Base-by-base conservation (phyloP, 2,329 filamentous ascomycete species). In the Pyrenophora tritici-repentis region DNA sequence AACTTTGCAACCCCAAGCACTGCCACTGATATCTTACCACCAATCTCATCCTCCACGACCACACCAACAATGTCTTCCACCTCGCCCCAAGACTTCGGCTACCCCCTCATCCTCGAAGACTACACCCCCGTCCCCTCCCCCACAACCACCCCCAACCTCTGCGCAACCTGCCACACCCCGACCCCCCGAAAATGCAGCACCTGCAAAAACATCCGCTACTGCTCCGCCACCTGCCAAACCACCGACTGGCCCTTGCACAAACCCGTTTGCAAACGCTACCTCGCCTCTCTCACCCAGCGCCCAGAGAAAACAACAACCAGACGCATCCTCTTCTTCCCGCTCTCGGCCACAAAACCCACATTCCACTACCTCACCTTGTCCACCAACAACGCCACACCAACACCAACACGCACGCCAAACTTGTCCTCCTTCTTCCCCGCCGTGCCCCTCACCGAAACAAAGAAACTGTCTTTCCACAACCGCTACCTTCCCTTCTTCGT, bases 181-280 rank as follows among this genome's bases (percentile, higher is more conserved):
- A n/a, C 18, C 18, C 18, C 18, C 34, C 13, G 20, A n/a, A 7
- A 17, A 18, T 61, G 56, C 47, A 50, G 47, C 32, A 39, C 20
- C 13, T 59, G 51, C 46, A 56, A 53, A 9, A 45, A 32, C n/a
- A 50, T 50, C 37, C 36, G 36, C 44, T 60, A 60, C 38, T 62
- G 59, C 53, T 43, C 40, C 18, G 8, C 20, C 18, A 8, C 17
- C 32, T 58, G 51, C 36, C 56, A 62, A 35, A 37, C 32, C 6
- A 18, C 3, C 5, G 49, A 58, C 37, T 58, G 56, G 59, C 7
- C 24, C 4, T 2, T 22, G 4, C 56, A 62, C 47, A 58, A 55
- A 14, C 26, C 42, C 2, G 9, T 53, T 22, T 62, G 56, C 54
- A 52, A 48, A 14, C 9, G 20, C 6, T 53, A 42, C 16, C 12